Percentiles rank a stretch among this genome's conserved stretches.
These are phyloP conservation scores for Capronia americana DNA, from an alignment of 2,329 filamentous ascomycete genomes.

Conservation along the genomic window DNA sequence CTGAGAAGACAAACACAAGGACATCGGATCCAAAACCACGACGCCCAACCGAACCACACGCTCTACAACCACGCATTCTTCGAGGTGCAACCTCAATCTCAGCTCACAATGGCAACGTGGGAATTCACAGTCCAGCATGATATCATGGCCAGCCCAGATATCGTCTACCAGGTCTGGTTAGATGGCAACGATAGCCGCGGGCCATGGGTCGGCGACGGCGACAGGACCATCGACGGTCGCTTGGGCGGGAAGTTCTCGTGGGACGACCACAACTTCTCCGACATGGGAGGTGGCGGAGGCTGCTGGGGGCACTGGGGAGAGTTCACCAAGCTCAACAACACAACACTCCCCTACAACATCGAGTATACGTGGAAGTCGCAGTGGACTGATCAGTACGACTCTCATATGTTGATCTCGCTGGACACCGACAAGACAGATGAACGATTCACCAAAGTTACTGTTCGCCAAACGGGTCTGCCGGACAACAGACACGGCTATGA, in stretches of 20 bases:
- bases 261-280: conserved; percentile 16
- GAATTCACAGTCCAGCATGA: conserved; percentile 14
- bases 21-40: too few species aligned
- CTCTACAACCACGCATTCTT: not conserved
- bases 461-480: conserved; percentile 4
- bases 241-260: conserved; percentile 7
- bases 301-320: conserved; percentile 18
- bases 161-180: conserved; percentile 15
- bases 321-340: conserved; percentile 6
- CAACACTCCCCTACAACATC: conserved; percentile 1
- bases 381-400: conserved; percentile 13
- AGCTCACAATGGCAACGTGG: not conserved
- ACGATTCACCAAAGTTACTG: conserved; percentile 13
- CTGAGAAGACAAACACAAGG: not conserved
- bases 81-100: not conserved
- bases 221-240: conserved; percentile 2
- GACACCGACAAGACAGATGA: conserved; percentile 12
- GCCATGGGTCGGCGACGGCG: conserved; percentile 13
- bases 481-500: conserved; percentile 23
- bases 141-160: conserved; percentile 9
- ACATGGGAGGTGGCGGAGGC: conserved; percentile 15
- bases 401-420: not conserved
- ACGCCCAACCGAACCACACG: too few species aligned
- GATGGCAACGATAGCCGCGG: conserved; percentile 15
- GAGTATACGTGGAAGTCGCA: conserved; percentile 17